Evolutionary conservation across 2,329 filamentous ascomycete genomes (phyloP).

Genomic region (Botrytis galanthina): DNA sequence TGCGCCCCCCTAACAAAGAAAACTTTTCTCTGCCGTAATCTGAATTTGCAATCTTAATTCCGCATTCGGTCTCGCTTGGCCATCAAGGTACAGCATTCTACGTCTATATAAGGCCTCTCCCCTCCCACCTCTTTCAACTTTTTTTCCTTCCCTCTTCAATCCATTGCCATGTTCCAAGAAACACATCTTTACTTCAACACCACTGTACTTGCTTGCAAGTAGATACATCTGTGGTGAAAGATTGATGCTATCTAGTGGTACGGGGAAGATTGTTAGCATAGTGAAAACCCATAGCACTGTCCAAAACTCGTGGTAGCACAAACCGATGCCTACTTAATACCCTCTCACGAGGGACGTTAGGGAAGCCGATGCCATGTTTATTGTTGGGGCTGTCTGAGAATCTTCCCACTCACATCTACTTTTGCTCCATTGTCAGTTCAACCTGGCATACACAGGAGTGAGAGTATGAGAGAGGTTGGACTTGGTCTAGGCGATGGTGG

Average conservation of each 20-base stretch:
- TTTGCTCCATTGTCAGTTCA: neutral
- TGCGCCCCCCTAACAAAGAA: neutral
- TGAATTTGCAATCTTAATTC: neutral
- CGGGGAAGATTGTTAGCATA: neutral
- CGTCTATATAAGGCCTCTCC: neutral
- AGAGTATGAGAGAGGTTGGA: neutral
- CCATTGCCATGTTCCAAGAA: neutral
- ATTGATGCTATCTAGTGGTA: neutral
- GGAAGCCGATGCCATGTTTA: neutral
- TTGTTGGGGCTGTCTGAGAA: neutral
- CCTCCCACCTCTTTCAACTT: too few relatives aligned
- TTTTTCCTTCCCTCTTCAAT: slow-evolving; percentile 2
- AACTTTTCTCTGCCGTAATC: neutral
- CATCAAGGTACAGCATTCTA: neutral
- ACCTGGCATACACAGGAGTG: neutral
- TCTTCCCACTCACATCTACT: neutral
- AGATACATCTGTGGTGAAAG: neutral
- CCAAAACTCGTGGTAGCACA: neutral
- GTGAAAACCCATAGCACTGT: neutral
- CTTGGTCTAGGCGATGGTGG: neutral
- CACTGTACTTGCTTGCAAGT: neutral
- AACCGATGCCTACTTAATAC: neutral
- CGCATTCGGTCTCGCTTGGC: neutral
- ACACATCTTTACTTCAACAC: neutral
- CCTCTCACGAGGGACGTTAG: neutral